Conservation (phyloP, 2,329 filamentous ascomycete species). For the Capronia epimyces region DNA sequence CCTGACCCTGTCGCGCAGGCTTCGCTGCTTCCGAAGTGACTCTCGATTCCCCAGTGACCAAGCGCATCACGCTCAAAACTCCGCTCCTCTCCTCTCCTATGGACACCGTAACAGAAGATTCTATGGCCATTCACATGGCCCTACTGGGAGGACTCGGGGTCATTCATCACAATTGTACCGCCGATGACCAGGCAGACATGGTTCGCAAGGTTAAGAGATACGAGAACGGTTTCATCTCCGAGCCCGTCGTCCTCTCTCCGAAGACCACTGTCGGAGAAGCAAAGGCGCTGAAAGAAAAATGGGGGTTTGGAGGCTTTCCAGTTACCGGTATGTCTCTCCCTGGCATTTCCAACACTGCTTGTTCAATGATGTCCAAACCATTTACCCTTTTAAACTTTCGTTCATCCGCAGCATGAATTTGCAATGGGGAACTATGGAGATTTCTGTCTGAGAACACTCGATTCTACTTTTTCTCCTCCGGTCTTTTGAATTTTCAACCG, state of each 20-base stretch:
- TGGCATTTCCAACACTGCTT: slow-evolving; percentile 21
- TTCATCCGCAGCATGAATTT: slow-evolving; percentile 94
- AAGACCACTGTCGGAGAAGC: slow-evolving; percentile 86
- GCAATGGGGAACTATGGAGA: slow-evolving; percentile 90
- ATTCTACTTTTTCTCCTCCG: slow-evolving; percentile 11
- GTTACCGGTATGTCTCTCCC: slow-evolving; percentile 76
- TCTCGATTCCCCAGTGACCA: slow-evolving; percentile 88
- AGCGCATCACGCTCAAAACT: slow-evolving; percentile 91
- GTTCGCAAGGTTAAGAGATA: slow-evolving; percentile 98
- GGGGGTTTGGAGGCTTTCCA: slow-evolving; percentile 97
- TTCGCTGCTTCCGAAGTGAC: slow-evolving; percentile 86
- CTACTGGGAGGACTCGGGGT: slow-evolving; percentile 61
- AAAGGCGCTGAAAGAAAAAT: slow-evolving; percentile 89
- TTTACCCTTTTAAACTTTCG: slow-evolving; percentile 90
- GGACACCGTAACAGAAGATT: slow-evolving; percentile 98
- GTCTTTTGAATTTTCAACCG: neutral
- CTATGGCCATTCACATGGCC: slow-evolving; percentile 92
- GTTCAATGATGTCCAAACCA: slow-evolving; percentile 65
- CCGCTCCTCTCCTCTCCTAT: slow-evolving; percentile 97
- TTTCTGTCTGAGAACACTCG: slow-evolving; percentile 46
- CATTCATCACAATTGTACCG: slow-evolving; percentile 99
- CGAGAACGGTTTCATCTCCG: slow-evolving; percentile 97
- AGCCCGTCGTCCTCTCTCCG: slow-evolving; percentile 85
- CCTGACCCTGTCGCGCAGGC: slow-evolving; percentile 44
- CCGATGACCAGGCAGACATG: slow-evolving; percentile 96